phyloP scores from a whole-genome alignment of 140 eudicot species.

The Senecio squalidus region DNA sequence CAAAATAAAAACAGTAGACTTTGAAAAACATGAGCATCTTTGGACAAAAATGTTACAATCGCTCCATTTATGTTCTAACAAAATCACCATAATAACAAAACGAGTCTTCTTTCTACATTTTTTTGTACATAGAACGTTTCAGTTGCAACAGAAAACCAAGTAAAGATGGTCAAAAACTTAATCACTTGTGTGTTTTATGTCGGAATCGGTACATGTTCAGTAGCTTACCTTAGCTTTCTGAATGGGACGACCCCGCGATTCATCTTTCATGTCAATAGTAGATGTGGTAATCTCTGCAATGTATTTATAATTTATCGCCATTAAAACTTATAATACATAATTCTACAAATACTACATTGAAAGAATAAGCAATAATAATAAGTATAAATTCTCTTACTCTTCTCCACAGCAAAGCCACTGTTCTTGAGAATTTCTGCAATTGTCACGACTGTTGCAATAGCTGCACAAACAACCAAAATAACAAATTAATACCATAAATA shows the following conservation, averaged over 20 bases:
- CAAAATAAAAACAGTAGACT: no score
- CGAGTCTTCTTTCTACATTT: no score
- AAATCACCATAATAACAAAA: no score
- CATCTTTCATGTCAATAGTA: slow-evolving; percentile 63
- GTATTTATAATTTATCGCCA: slow-evolving; percentile 1
- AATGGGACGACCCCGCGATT: slow-evolving; percentile 52
- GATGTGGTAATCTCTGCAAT: slow-evolving; percentile 66
- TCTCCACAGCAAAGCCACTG: slow-evolving; percentile 74
- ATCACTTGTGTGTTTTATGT: no score
- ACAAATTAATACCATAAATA: background rate
- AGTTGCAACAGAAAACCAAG: no score
- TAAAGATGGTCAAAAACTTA: no score
- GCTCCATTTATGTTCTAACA: no score
- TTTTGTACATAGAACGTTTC: no score
- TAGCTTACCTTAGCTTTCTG: slow-evolving; percentile 47
- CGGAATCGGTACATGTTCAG: no score
- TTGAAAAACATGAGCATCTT: no score
- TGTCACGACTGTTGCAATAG: slow-evolving; percentile 69
- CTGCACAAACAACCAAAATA: slow-evolving; percentile 32
- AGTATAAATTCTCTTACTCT: slow-evolving; percentile 37
- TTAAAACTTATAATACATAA: background rate
- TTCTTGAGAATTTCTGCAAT: slow-evolving; percentile 77
- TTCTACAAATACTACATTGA: background rate
- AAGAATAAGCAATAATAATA: background rate
- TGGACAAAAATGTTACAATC: no score